Evolutionary conservation across 352 stramenopile species (phyloP).

Genomic region (Globisporangium recalcitrans): DNA sequence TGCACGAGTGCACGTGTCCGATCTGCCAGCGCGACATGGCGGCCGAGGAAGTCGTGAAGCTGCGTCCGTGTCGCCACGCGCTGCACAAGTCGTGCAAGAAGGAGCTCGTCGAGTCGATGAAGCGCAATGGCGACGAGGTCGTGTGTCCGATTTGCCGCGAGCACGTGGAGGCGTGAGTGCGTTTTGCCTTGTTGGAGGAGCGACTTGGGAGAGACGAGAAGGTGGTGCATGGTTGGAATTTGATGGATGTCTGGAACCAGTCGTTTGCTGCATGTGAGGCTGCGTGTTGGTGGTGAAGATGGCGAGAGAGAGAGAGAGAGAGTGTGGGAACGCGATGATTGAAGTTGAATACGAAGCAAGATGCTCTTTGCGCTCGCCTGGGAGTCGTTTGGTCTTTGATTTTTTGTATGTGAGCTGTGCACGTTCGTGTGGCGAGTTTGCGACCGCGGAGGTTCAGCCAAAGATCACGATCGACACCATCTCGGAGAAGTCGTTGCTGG

Average conservation of each 20-base stretch:
- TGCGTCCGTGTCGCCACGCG: constrained; percentile 39
- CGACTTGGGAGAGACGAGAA: background rate
- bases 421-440: constrained; percentile 20
- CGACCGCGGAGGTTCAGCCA: constrained; percentile 26
- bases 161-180: background rate
- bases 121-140: background rate
- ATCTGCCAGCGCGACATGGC: constrained; percentile 61
- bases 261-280: background rate
- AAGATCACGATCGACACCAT: constrained; percentile 13
- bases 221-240: background rate
- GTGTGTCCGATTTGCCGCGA: constrained; percentile 17
- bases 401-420: constrained; percentile 24
- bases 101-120: constrained; percentile 26
- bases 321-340: background rate
- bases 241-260: background rate
- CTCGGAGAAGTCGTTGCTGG: constrained; percentile 11
- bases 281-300: background rate
- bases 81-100: constrained; percentile 34
- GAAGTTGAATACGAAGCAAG: background rate
- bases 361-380: background rate
- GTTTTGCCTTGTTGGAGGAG: background rate
- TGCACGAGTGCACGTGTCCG: constrained; percentile 46
- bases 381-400: background rate
- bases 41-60: constrained; percentile 37
- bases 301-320: no score